phyloP scores from a whole-genome alignment of 768 basidiomycete genomes.

The Tulasnella calospora region DNA sequence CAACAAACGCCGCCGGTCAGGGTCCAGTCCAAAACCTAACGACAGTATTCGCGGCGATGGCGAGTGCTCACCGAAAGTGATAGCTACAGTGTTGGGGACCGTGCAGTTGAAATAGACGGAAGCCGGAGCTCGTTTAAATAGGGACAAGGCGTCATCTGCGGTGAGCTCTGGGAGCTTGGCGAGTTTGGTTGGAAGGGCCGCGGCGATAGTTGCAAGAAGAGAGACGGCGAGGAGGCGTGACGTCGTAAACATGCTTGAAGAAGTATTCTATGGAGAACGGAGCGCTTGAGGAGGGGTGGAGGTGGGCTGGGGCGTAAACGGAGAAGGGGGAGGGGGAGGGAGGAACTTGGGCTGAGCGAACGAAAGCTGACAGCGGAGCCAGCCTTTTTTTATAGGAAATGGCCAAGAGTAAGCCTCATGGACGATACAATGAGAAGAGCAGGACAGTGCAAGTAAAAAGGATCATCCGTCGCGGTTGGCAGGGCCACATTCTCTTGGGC shows the following conservation, averaged over 20 bases:
- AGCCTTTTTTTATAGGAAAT: no score
- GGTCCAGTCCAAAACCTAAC: background rate
- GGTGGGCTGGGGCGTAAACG: no score
- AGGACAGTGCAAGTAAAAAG: no score
- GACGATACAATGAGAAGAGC: no score
- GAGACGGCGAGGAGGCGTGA: background rate
- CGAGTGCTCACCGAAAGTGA: background rate
- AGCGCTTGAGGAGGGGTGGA: background rate
- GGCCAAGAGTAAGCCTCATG: no score
- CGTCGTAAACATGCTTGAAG: background rate
- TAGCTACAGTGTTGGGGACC: background rate
- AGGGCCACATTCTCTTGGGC: no score
- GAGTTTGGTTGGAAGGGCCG: background rate
- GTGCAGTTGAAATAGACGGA: background rate
- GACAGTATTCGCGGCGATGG: background rate
- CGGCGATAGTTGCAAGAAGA: background rate
- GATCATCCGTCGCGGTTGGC: no score
- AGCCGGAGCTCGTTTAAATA: background rate
- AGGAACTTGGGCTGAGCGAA: no score
- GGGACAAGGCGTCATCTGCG: background rate
- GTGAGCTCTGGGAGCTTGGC: background rate
- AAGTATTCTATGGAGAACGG: background rate
- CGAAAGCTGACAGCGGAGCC: no score
- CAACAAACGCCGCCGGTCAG: background rate
- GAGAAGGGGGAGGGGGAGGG: no score